These are phyloP conservation scores for Corylus avellana DNA, from an alignment of 306 rosid species.

Conservation along the genomic window DNA sequence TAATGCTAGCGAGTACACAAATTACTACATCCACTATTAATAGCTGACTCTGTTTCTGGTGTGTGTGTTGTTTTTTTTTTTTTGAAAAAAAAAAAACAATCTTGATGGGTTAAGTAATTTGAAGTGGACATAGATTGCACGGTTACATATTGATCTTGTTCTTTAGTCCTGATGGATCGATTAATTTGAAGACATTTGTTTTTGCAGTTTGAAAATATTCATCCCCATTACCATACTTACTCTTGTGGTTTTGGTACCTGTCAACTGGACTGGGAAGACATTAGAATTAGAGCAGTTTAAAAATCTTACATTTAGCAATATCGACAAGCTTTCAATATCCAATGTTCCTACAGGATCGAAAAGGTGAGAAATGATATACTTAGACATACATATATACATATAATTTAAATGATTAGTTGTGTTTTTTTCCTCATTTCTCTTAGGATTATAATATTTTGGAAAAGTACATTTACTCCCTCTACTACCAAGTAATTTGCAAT, in stretches of 20 bases:
- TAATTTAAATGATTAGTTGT: neutral
- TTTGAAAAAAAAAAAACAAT: neutral
- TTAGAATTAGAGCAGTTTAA: conserved; percentile 49
- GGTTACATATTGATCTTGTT: conserved; percentile 8
- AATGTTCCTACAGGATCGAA: conserved; percentile 73
- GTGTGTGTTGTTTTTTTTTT: too few species aligned
- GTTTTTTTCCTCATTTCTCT: conserved; percentile 1
- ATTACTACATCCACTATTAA: neutral
- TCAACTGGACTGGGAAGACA: conserved; percentile 67
- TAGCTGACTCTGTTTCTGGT: neutral
- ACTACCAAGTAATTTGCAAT: too few species aligned
- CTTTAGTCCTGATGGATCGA: conserved; percentile 2
- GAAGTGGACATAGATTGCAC: neutral
- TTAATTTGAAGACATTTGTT: conserved; percentile 12
- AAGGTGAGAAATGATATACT: conserved; percentile 39
- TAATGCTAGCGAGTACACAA: neutral
- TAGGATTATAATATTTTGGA: neutral
- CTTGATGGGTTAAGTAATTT: neutral
- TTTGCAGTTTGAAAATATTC: conserved; percentile 73
- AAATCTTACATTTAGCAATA: conserved; percentile 54
- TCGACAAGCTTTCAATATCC: conserved; percentile 88
- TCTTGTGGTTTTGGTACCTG: conserved; percentile 74
- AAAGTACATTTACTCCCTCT: too few species aligned
- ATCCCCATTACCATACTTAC: conserved; percentile 63
- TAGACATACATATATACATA: neutral